Evolutionary conservation across 352 stramenopile genomes (phyloP).

Genomic region (Globisporangium yorkense): DNA sequence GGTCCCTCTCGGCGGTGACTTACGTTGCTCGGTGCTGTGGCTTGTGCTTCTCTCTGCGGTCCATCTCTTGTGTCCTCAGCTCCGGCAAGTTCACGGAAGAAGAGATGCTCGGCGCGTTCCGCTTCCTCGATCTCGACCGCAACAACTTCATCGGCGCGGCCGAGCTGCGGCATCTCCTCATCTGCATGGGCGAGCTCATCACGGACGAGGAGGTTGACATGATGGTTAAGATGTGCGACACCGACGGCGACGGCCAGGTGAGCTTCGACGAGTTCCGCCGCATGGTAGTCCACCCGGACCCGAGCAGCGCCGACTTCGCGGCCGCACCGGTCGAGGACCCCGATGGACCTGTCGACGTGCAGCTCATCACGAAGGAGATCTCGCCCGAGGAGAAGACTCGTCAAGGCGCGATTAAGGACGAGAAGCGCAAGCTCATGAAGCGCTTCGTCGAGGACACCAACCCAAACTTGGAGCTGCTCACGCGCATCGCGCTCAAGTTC

Average conservation of each 20-base stretch:
- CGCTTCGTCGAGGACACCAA: constrained; percentile 64
- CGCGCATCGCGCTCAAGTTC: constrained; percentile 53
- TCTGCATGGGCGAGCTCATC: constrained; percentile 95
- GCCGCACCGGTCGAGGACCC: constrained; percentile 21
- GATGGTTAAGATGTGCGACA: constrained; percentile 93
- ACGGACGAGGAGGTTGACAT: constrained; percentile 92
- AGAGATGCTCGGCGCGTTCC: constrained; percentile 89
- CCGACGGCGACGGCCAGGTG: constrained; percentile 90
- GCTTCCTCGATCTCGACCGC: constrained; percentile 92
- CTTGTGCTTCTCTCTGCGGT: neutral
- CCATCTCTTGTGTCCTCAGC: constrained; percentile 7
- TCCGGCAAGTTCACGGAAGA: constrained; percentile 88
- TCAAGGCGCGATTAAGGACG: constrained; percentile 55
- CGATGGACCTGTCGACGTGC: constrained; percentile 17
- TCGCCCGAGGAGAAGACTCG: constrained; percentile 45
- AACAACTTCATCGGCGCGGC: constrained; percentile 91
- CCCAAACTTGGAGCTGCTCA: constrained; percentile 55
- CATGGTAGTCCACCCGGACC: constrained; percentile 90
- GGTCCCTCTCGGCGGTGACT: neutral
- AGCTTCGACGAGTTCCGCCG: constrained; percentile 89
- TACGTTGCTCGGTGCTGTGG: neutral
- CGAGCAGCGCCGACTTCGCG: constrained; percentile 72
- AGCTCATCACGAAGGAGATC: constrained; percentile 27
- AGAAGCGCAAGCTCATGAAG: constrained; percentile 67
- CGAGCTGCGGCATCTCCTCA: constrained; percentile 90